Conservation (phyloP, 2,329 filamentous ascomycete species). For the Alternaria arbusti region DNA sequence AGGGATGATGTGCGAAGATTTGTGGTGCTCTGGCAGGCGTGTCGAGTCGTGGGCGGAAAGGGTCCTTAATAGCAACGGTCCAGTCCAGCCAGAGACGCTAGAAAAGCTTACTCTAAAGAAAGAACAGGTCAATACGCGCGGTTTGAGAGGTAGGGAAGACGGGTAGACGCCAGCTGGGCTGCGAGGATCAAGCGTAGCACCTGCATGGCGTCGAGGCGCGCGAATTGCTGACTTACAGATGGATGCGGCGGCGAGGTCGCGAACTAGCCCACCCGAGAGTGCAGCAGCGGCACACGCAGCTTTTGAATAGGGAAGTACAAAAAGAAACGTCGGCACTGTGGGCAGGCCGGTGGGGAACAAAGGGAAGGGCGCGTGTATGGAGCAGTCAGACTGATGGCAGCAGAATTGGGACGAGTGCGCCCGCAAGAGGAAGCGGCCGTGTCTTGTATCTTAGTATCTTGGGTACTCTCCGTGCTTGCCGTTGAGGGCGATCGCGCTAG, state of each 20-base stretch:
- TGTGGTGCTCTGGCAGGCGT: not conserved
- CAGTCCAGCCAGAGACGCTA: conserved; percentile 23
- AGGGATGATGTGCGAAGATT: not conserved
- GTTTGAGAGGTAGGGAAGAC: conserved; percentile 11
- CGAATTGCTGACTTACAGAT: conserved; percentile 29
- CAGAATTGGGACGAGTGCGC: not conserved
- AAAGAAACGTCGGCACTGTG: not conserved
- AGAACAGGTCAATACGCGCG: conserved; percentile 29
- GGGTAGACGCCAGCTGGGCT: conserved; percentile 22
- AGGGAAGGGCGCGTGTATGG: not conserved
- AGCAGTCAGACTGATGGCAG: not conserved
- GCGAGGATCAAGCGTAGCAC: conserved; percentile 27
- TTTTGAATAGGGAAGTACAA: not conserved
- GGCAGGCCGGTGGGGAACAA: not conserved
- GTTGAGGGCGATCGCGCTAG: conserved; percentile 30
- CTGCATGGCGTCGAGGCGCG: conserved; percentile 26
- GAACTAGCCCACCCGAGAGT: conserved; percentile 15
- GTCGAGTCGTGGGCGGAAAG: conserved; percentile 10
- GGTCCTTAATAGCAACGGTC: conserved; percentile 20
- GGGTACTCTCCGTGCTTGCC: conserved; percentile 25
- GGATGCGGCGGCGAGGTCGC: conserved; percentile 5
- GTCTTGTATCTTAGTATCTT: conserved; percentile 15
- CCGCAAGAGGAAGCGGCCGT: conserved; percentile 5
- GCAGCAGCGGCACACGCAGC: conserved; percentile 11
- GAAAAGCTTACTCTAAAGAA: conserved; percentile 33